These are phyloP conservation scores for Pestalotiopsis sp. DNA, from an alignment of 2,329 filamentous ascomycete species.

Conservation along the genomic window DNA sequence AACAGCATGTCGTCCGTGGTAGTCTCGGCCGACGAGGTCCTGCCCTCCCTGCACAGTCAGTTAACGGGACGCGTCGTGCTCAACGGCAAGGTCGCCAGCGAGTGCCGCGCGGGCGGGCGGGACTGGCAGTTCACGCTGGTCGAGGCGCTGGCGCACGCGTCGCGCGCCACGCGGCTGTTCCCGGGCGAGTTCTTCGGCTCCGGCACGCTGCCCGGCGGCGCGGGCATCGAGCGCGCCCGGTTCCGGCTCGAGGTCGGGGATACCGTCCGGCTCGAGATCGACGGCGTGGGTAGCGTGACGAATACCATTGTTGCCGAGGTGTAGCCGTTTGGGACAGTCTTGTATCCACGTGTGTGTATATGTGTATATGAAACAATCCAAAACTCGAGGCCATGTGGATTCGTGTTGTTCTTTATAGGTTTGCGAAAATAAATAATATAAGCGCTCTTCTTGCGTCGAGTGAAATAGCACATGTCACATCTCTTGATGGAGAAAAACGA, in stretches of 20 bases:
- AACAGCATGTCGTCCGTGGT: constrained; percentile 27
- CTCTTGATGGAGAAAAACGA: no score
- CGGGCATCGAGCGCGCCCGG: constrained; percentile 26
- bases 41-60: constrained; percentile 15
- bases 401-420: no score
- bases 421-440: no score
- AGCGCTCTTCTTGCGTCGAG: no score
- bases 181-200: constrained; percentile 30
- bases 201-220: constrained; percentile 26
- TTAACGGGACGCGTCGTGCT: constrained; percentile 24
- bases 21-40: constrained; percentile 25
- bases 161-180: constrained; percentile 24
- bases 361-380: background rate
- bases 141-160: constrained; percentile 26
- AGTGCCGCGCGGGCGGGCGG: constrained; percentile 18
- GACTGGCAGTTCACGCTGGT: constrained; percentile 26
- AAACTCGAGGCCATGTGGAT: background rate
- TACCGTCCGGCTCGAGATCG: constrained; percentile 26
- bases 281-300: constrained; percentile 28
- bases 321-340: background rate
- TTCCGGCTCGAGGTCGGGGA: constrained; percentile 26
- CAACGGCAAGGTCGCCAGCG: constrained; percentile 22
- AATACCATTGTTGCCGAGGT: constrained; percentile 24
- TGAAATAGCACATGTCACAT: no score
- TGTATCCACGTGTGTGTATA: no score